phyloP scores from a whole-genome alignment of 306 rosid species.

The Prunus kanzakura region DNA sequence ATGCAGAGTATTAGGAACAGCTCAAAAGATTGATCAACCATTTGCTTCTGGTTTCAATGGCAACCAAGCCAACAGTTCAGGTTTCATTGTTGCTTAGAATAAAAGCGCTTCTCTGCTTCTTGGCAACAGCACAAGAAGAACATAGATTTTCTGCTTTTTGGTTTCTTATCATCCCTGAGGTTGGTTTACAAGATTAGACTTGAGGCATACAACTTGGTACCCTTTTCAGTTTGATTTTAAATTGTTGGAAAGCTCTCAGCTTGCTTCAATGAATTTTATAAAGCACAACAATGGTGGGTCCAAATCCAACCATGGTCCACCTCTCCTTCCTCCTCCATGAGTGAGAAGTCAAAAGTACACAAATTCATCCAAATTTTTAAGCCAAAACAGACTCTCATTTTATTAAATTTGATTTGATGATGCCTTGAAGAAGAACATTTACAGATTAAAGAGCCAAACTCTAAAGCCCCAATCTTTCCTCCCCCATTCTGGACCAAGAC shows the following conservation, averaged over 20 bases:
- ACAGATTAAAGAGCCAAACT: background rate
- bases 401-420: background rate
- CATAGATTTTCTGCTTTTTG: background rate
- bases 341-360: too few relatives aligned
- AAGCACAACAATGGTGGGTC: constrained; percentile 1
- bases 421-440: background rate
- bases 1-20: background rate
- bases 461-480: background rate
- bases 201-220: too few relatives aligned
- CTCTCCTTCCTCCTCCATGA: background rate
- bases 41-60: background rate
- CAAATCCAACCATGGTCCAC: background rate
- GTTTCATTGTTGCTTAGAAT: background rate
- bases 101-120: too few relatives aligned
- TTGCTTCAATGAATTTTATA: background rate
- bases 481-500: background rate
- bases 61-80: background rate
- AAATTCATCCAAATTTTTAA: too few relatives aligned
- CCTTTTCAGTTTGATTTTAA: too few relatives aligned
- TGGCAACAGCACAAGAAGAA: too few relatives aligned
- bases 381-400: background rate
- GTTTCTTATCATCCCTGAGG: too few relatives aligned
- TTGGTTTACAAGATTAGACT: too few relatives aligned
- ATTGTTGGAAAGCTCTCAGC: background rate
- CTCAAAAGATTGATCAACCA: background rate